These are phyloP conservation scores for Trichoderma breve DNA, from an alignment of 2,329 filamentous ascomycete species.

Conservation along the genomic window DNA sequence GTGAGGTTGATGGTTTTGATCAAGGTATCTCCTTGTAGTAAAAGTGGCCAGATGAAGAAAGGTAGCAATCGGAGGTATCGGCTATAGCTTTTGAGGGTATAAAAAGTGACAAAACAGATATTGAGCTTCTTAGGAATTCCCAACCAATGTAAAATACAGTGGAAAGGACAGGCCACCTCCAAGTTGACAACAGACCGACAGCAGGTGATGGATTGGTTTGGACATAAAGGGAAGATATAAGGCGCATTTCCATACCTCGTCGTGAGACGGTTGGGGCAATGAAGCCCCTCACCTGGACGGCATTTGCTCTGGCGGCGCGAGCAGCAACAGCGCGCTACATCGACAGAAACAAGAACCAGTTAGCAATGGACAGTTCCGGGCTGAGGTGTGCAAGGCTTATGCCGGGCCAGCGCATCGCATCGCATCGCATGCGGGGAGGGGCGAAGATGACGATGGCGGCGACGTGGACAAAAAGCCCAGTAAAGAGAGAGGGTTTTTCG, in stretches of 20 bases:
- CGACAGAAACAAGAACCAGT: background rate
- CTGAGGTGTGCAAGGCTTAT: background rate
- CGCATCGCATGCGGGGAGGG: constrained; percentile 22
- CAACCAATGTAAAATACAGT: background rate
- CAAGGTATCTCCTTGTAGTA: background rate
- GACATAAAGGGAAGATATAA: background rate
- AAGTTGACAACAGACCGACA: background rate
- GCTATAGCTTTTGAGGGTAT: background rate
- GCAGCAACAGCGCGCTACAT: constrained; percentile 41
- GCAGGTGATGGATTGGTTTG: background rate
- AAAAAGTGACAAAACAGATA: background rate
- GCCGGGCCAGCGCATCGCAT: constrained; percentile 46
- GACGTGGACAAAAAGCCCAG: background rate
- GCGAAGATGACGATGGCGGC: background rate
- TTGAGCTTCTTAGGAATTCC: background rate
- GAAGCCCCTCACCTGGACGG: constrained; percentile 54
- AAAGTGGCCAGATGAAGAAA: background rate
- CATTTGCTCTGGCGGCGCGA: constrained; percentile 42
- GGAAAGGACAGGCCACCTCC: no score
- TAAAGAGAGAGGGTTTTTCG: background rate
- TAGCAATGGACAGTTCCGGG: background rate
- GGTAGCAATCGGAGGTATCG: constrained; percentile 12
- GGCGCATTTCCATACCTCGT: constrained; percentile 51
- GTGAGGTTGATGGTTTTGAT: background rate
- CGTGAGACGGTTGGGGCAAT: constrained; percentile 60